These are phyloP conservation scores for Telfairia occidentalis DNA, from an alignment of 331 rosid genomes.

Conservation along the genomic window DNA sequence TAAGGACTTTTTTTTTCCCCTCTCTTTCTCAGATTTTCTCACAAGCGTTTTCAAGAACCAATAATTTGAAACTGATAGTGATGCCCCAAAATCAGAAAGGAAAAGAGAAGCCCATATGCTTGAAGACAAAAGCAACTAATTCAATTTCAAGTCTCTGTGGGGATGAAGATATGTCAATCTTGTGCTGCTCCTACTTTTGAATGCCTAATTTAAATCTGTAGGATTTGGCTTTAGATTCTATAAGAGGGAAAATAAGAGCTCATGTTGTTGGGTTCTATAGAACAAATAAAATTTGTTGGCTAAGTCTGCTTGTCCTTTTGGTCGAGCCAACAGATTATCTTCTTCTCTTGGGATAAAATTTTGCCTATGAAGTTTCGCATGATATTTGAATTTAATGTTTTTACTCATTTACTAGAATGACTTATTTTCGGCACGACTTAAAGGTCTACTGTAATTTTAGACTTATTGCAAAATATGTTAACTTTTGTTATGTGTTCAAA, in stretches of 20 bases:
- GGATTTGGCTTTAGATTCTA: slow-evolving; percentile 4
- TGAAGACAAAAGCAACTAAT: neutral
- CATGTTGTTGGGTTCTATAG: neutral
- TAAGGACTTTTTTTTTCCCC: neutral
- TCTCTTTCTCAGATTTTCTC: neutral
- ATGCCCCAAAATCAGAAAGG: neutral
- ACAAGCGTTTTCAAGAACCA: neutral
- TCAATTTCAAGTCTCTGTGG: neutral
- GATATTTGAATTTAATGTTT: too few species aligned
- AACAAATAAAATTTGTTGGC: neutral
- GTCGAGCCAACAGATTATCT: neutral
- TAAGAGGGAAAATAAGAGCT: neutral
- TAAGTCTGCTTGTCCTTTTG: neutral
- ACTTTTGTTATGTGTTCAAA: too few species aligned
- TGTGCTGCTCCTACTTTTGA: neutral
- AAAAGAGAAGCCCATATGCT: neutral
- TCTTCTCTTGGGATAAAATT: too few species aligned
- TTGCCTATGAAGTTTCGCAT: too few species aligned
- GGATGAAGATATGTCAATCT: neutral
- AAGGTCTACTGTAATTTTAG: too few species aligned
- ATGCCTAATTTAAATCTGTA: neutral
- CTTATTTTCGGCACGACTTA: too few species aligned
- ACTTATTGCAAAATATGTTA: too few species aligned
- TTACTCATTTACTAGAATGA: too few species aligned
- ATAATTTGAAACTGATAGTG: neutral